Evolutionary conservation across 768 basidiomycete species (phyloP), one percentile per base, ranked within the genome.

Genomic region (Floccularia luteovirens): DNA sequence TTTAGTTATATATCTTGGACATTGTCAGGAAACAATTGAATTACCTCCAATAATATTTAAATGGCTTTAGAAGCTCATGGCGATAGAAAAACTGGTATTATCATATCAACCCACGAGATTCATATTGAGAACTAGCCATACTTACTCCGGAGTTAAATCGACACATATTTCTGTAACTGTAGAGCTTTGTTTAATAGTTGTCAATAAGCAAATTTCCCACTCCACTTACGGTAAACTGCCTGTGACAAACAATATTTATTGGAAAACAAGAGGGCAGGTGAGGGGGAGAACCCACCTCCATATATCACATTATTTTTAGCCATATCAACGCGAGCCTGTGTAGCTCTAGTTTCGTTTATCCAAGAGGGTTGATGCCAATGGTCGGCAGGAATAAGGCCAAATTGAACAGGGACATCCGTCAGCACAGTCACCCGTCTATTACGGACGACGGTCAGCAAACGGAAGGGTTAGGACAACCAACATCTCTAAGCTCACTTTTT

Each of bases 161-260:
- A 59, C 94, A 97, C 94, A 98, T 98, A 50, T 96, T 93, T 41
- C 94, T 84, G 52, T 97, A 94, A 24, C 70, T 72, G 43, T 34
- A 35, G 20, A 38, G 10, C 10, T 28, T 28, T 28, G 14, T 8
- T 8, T 28, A 28, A 28, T 28, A 28, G 27, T 8, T 8, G 14
- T 28, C 14, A 8, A 14, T n/a, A n/a, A n/a, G n/a, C n/a, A n/a
- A n/a, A n/a, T n/a, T n/a, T n/a, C n/a, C n/a, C n/a, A n/a, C n/a
- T n/a, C n/a, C n/a, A n/a, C n/a, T n/a, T n/a, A n/a, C n/a, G n/a
- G n/a, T n/a, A n/a, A n/a, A n/a, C n/a, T n/a, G n/a, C n/a, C n/a
- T n/a, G n/a, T n/a, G n/a, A n/a, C n/a, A n/a, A n/a, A n/a, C n/a
- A n/a, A n/a, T n/a, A 28, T 28, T 28, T 14, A 28, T 28, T 14